phyloP scores from a whole-genome alignment of 176 grass and related monocot genomes.

The Canna indica region DNA sequence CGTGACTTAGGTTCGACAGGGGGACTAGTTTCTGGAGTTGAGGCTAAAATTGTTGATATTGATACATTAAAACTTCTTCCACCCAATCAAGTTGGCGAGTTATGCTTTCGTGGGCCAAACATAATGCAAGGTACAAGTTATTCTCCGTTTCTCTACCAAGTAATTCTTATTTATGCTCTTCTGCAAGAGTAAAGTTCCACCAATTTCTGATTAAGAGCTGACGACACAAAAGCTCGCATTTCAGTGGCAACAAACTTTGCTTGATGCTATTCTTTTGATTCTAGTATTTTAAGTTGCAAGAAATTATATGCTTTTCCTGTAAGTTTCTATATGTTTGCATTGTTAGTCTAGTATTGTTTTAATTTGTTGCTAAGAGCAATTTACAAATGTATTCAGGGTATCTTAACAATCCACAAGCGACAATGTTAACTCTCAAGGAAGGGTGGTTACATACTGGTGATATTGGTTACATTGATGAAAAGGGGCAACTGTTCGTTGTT shows the following conservation, averaged over 20 bases:
- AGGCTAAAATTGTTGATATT: slow-evolving; percentile 60
- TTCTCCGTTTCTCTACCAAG: background rate
- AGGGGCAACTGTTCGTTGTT: slow-evolving; percentile 72
- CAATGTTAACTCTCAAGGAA: slow-evolving; percentile 67
- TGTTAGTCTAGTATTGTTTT: too few relatives aligned
- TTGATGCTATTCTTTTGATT: too few relatives aligned
- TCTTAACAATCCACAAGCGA: slow-evolving; percentile 89
- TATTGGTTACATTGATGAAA: slow-evolving; percentile 67
- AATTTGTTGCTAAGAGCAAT: slow-evolving; percentile 24
- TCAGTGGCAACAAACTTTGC: too few relatives aligned
- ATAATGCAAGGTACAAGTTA: slow-evolving; percentile 80
- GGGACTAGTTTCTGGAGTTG: slow-evolving; percentile 43
- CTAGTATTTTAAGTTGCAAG: too few relatives aligned
- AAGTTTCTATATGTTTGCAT: too few relatives aligned
- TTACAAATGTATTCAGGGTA: slow-evolving; percentile 37
- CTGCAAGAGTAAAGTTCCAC: too few relatives aligned
- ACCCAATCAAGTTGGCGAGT: slow-evolving; percentile 73
- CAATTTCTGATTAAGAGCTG: too few relatives aligned
- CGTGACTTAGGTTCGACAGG: slow-evolving; percentile 71
- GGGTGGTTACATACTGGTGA: slow-evolving; percentile 96
- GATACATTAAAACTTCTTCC: slow-evolving; percentile 51
- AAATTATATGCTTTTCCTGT: too few relatives aligned
- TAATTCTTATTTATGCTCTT: background rate
- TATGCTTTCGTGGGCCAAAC: slow-evolving; percentile 70
- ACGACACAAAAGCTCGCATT: too few relatives aligned